A percentile compares a stretch with the other conserved stretches of the same genome.
These are phyloP conservation scores for Paracorniculantispora psalliotae DNA, from an alignment of 2,329 filamentous ascomycete genomes.

Conservation along the genomic window DNA sequence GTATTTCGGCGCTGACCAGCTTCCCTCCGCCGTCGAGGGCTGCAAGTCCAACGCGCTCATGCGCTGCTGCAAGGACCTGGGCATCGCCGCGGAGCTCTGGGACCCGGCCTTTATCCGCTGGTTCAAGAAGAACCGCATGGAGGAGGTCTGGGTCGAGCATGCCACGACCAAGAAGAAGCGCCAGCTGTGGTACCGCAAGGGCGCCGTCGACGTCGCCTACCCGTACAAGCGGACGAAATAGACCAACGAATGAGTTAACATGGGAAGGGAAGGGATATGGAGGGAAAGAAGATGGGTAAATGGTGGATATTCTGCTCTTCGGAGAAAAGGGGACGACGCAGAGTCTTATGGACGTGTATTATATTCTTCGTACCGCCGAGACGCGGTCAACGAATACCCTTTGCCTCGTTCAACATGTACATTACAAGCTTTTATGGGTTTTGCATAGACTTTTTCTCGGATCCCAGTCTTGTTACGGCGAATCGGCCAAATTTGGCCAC, in stretches of 20 bases:
- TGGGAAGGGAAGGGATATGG: neutral
- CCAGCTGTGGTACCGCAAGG: slow-evolving; percentile 79
- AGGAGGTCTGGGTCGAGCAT: slow-evolving; percentile 89
- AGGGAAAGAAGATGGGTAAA: no score
- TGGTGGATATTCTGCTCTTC: no score
- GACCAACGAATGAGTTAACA: neutral
- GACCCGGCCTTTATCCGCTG: slow-evolving; percentile 84
- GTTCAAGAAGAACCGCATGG: slow-evolving; percentile 70
- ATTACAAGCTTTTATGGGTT: slow-evolving; percentile 7
- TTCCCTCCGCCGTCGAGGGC: slow-evolving; percentile 91
- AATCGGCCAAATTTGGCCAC: neutral
- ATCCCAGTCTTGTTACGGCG: neutral
- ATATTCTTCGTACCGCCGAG: neutral
- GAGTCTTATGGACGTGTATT: neutral
- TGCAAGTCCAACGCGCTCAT: slow-evolving; percentile 97
- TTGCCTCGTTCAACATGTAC: slow-evolving; percentile 13
- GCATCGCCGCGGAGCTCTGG: slow-evolving; percentile 93
- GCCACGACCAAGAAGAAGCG: slow-evolving; percentile 78
- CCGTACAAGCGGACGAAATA: slow-evolving; percentile 44
- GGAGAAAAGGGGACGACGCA: neutral
- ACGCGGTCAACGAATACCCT: neutral
- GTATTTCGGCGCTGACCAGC: slow-evolving; percentile 84
- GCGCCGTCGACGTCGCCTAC: slow-evolving; percentile 64
- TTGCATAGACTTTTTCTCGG: neutral
- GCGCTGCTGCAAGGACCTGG: slow-evolving; percentile 97